phyloP scores from a whole-genome alignment of 2,329 filamentous ascomycete species.

The Aspergillus sp. region DNA sequence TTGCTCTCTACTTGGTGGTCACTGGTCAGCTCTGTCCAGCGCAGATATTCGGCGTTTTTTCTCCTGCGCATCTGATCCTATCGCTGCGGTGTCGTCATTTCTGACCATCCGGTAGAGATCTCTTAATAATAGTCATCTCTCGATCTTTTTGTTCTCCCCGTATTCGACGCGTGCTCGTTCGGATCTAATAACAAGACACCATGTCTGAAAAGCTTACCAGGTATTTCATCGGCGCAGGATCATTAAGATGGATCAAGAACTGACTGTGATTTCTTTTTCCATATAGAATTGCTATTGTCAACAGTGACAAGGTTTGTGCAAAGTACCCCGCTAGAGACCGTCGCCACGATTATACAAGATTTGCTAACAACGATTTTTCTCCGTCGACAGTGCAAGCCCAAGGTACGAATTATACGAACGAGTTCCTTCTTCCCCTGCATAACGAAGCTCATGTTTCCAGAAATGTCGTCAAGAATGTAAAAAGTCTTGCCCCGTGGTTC shows the following conservation, averaged over 20 bases:
- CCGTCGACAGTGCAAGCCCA: constrained; percentile 71
- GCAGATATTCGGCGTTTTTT: no score
- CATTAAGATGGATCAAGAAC: constrained; percentile 5
- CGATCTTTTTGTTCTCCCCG: no score
- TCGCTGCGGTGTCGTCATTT: no score
- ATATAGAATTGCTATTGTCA: constrained; percentile 93
- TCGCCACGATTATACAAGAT: constrained; percentile 31
- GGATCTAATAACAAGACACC: constrained; percentile 30
- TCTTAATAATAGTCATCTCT: no score
- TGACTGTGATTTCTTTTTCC: constrained; percentile 13
- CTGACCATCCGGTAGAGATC: no score
- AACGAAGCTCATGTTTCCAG: constrained; percentile 42
- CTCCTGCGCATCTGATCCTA: no score
- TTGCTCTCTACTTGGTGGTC: no score
- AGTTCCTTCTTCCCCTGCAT: background rate
- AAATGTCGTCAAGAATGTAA: constrained; percentile 99
- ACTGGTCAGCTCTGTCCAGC: no score
- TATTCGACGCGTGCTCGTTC: constrained; percentile 4
- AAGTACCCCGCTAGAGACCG: constrained; percentile 28
- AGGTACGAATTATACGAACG: constrained; percentile 48
- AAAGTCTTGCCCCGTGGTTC: constrained; percentile 95
- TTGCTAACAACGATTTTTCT: constrained; percentile 36
- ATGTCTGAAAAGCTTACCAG: constrained; percentile 96
- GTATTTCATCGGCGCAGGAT: constrained; percentile 50
- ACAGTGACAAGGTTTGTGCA: constrained; percentile 80